Evolutionary conservation across 192 early-diverging fungal species (phyloP), one percentile per base, ranked within the genome.

Genomic region (Coemansia sp.): DNA sequence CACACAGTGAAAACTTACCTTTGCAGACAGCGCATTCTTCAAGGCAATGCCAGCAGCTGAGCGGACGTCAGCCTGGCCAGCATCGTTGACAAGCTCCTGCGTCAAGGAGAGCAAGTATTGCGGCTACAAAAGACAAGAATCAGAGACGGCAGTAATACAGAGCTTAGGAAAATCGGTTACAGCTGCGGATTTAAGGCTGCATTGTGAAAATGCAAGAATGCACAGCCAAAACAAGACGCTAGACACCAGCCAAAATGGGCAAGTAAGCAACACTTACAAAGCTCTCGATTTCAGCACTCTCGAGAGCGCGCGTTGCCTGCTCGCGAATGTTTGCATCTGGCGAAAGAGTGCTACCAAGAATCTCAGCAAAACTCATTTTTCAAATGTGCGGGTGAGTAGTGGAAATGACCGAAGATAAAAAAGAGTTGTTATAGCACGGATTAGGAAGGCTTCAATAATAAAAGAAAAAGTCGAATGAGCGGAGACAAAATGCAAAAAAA

Each of bases 1-100:
- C 15, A 33, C 16, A 15, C 55, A 31, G 27, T n/a, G 57, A 33
- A 38, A 15, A 18, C 57, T 1, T 60, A 60, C 57, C 57, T 60
- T 60, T 60, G 57, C 92, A 9, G 88, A 85, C 67, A 99, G 80
- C 51, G 93, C 84, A 81, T 99, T 99, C 89, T 99, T 99, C 70
- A 99, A 82, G 47, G 91, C 91, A 66, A 99, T 79, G 81, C 94
- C 97, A 36, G 96, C 96, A 20, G 92, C 88, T 36, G 84, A 84
- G 69, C 96, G 91, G 79, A 94, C 90, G 34, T 80, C 65, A 15
- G 86, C 69, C 42, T 84, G 78, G 61, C 81, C 86, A 68, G 83
- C 82, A 75, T 96, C 95, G 71, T 90, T 95, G 29, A 88, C 86
- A 33, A 99, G 90, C 78, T 96, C 94, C 72, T 93, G 91, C 66